Evolutionary conservation across 129 eudicot species (phyloP), one percentile per base, ranked within the genome.

Genomic region (Deinandra increscens): DNA sequence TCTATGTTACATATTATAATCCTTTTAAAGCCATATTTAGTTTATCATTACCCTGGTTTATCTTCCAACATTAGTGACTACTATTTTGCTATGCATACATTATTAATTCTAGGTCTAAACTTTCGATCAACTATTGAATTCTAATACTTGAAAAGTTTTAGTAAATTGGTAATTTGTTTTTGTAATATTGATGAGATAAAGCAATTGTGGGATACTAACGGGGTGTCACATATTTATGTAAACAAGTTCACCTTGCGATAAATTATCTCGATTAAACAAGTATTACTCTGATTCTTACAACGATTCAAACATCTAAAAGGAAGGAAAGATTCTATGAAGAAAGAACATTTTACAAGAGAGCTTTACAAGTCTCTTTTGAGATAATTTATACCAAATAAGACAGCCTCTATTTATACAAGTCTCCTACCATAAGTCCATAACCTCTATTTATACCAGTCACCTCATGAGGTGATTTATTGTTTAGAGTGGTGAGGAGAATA

Each of bases 1-100:
- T 26, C 31, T 26, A 26, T 26, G 31, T 26, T 26, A 26, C 31
- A 26, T 26, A 1, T 36, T 36, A 86, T 76, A 68, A 36, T 36
- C 39, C 31, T 26, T 26, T 26, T 26, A 26, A 26, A 26, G 31
- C 31, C 31, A 26, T 26, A 1, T 26, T 26, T 26, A 26, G 31
- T 26, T 26, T 26, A 26, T 1, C 31, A 1, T 26, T 26, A 26
- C 31, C 31, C 1, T 26, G 31, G 31, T 26, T 26, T 26, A 26
- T 26, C 31, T 26, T 26, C 31, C 31, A 26, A 1, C 31, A 26
- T 26, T 3, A 26, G 31, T 26, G 31, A 26, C 1, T 26, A 26
- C 31, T 26, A 26, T 26, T 26, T 26, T 26, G 31, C 31, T 26
- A 26, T 26, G 31, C 31, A 3, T 26, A 26, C 31, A 26, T 26